Evolutionary conservation across 78 protist species (phyloP).

Genomic region (Dictyostelium firmibasis): DNA sequence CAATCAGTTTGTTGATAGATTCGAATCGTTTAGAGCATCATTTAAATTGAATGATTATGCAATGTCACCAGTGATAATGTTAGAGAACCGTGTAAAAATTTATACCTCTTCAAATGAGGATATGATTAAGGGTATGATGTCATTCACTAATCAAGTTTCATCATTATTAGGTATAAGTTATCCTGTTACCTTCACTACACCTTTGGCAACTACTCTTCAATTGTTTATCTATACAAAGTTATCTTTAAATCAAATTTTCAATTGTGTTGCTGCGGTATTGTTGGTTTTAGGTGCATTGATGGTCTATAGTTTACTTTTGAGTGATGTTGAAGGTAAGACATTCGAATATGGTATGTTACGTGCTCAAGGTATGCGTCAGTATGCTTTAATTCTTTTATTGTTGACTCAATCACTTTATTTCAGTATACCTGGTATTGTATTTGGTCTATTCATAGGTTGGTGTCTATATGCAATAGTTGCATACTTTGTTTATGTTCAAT

Average conservation of each 20-base stretch:
- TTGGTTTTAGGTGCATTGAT: conserved; percentile 87
- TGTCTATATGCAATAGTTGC: conserved; percentile 49
- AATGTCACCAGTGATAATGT: conserved; percentile 57
- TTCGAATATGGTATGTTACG: conserved; percentile 96
- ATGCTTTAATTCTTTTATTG: conserved; percentile 49
- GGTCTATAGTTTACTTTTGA: conserved; percentile 89
- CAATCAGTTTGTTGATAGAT: not conserved
- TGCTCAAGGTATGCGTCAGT: conserved; percentile 91
- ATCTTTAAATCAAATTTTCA: conserved; percentile 82
- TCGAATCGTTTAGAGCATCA: not conserved
- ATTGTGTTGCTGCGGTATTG: conserved; percentile 70
- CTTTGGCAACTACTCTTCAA: conserved; percentile 56
- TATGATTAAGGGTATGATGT: conserved; percentile 48
- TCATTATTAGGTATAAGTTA: conserved; percentile 24
- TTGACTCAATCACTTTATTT: conserved; percentile 81
- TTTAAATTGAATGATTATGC: not conserved
- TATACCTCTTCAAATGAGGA: conserved; percentile 53
- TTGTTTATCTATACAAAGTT: conserved; percentile 56
- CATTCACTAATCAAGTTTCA: conserved; percentile 61
- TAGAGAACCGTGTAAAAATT: conserved; percentile 36
- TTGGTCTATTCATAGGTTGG: conserved; percentile 82
- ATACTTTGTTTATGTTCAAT: conserved; percentile 37
- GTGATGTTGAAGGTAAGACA: conserved; percentile 93
- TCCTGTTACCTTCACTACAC: conserved; percentile 60
- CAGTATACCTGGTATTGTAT: conserved; percentile 87